Conservation (phyloP, 331 rosid species). For the Malus hybrid region DNA sequence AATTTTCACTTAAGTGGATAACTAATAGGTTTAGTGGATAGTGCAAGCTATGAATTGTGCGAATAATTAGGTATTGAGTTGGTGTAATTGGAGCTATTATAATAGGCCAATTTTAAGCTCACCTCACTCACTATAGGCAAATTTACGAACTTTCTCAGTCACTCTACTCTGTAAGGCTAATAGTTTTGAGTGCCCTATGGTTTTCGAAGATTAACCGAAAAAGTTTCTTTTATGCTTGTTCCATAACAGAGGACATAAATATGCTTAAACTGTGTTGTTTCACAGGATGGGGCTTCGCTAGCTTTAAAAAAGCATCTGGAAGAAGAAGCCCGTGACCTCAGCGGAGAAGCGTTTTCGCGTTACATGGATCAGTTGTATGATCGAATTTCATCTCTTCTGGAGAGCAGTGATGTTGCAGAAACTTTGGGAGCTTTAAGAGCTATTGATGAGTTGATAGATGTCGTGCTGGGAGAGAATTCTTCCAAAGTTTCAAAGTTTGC, state of each 20-base stretch:
- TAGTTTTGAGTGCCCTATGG: neutral
- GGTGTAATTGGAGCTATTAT: neutral
- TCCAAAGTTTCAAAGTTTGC: slow-evolving; percentile 87
- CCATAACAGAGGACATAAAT: neutral
- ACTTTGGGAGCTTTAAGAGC: slow-evolving; percentile 92
- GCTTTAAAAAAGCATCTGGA: slow-evolving; percentile 79
- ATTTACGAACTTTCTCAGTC: neutral
- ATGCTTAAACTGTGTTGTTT: neutral
- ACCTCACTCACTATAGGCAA: neutral
- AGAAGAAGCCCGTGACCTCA: slow-evolving; percentile 92
- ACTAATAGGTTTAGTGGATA: neutral
- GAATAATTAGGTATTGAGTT: neutral
- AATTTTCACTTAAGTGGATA: neutral
- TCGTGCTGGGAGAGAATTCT: slow-evolving; percentile 89
- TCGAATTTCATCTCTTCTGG: slow-evolving; percentile 65
- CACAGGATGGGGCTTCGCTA: slow-evolving; percentile 74
- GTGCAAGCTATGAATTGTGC: neutral
- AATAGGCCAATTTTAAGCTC: too few relatives aligned
- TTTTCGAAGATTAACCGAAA: neutral
- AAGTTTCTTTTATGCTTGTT: neutral
- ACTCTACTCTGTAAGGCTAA: neutral
- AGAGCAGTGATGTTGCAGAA: slow-evolving; percentile 72
- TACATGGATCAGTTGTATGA: slow-evolving; percentile 94
- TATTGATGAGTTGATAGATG: slow-evolving; percentile 88
- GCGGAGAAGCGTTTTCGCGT: slow-evolving; percentile 85